Evolutionary conservation across 169 alveolate genomes (phyloP).

Genomic region (Eimeria mitis): DNA sequence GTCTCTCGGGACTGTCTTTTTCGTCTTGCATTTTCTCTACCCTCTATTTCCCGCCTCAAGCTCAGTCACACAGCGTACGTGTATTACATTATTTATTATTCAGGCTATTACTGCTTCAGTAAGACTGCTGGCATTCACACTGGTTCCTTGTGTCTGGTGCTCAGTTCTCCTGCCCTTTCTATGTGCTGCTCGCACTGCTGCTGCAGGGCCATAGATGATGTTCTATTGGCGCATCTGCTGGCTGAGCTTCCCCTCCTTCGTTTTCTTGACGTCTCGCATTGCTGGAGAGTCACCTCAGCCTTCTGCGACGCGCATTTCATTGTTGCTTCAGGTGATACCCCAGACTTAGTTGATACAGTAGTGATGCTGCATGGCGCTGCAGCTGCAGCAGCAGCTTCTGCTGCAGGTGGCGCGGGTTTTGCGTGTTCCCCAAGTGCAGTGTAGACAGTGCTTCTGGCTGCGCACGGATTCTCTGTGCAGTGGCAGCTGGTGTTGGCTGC

Average conservation of each 20-base stretch:
- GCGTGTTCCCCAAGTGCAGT: neutral
- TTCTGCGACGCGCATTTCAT: constrained; percentile 57
- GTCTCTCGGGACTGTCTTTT: constrained; percentile 64
- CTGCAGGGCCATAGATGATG: constrained; percentile 75
- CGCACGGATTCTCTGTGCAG: neutral
- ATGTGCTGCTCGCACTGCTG: constrained; percentile 2
- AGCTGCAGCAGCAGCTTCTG: neutral
- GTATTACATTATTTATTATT: no score
- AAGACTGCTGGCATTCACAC: neutral
- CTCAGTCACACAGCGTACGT: constrained; percentile 62
- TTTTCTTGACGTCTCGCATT: constrained; percentile 79
- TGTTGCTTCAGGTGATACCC: constrained; percentile 50
- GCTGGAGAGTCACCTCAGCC: constrained; percentile 81
- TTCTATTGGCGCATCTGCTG: constrained; percentile 57
- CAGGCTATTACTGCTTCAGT: neutral
- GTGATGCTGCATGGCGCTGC: neutral
- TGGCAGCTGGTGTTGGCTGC: neutral
- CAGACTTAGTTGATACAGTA: neutral
- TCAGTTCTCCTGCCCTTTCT: neutral
- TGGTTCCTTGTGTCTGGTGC: neutral
- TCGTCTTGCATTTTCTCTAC: constrained; percentile 64
- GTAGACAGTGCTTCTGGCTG: neutral
- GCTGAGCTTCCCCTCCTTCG: constrained; percentile 57
- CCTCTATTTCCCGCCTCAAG: constrained; percentile 48
- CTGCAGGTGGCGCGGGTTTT: neutral